phyloP scores from a whole-genome alignment of 192 early-diverging fungal species.

The Coemansia sp. region DNA sequence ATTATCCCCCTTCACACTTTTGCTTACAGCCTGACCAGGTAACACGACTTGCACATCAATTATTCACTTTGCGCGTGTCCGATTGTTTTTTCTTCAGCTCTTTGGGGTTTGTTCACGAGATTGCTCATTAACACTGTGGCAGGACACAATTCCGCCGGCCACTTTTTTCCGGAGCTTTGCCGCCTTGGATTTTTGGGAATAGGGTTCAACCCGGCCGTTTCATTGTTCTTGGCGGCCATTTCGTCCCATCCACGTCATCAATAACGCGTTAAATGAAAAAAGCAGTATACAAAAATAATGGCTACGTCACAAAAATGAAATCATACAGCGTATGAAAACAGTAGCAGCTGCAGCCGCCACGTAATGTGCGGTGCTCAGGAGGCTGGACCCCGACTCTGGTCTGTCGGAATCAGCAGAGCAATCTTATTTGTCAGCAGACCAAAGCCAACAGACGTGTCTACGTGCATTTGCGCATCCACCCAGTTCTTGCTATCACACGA shows the following conservation, averaged over 20 bases:
- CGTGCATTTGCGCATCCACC: not conserved
- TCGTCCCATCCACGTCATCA: not conserved
- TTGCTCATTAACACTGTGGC: not conserved
- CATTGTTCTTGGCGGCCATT: not conserved
- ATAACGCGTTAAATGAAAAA: not conserved
- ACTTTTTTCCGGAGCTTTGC: not conserved
- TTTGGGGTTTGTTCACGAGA: not conserved
- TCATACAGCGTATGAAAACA: not conserved
- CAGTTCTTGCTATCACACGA: not conserved
- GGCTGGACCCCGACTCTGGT: not conserved
- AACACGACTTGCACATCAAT: conserved; percentile 1
- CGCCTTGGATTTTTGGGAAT: not conserved
- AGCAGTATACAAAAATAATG: too few species aligned
- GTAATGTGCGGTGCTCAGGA: not conserved
- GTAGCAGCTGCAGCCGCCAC: not conserved
- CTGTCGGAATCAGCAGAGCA: too few species aligned
- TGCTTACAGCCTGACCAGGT: not conserved
- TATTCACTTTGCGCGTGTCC: not conserved
- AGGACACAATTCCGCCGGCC: too few species aligned
- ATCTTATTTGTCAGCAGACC: too few species aligned
- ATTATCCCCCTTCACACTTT: not conserved
- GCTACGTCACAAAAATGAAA: not conserved
- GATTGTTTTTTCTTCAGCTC: not conserved
- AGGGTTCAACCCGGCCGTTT: too few species aligned
- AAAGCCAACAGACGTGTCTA: not conserved